phyloP scores from a whole-genome alignment of 306 rosid species.

The Castanea mollissima region DNA sequence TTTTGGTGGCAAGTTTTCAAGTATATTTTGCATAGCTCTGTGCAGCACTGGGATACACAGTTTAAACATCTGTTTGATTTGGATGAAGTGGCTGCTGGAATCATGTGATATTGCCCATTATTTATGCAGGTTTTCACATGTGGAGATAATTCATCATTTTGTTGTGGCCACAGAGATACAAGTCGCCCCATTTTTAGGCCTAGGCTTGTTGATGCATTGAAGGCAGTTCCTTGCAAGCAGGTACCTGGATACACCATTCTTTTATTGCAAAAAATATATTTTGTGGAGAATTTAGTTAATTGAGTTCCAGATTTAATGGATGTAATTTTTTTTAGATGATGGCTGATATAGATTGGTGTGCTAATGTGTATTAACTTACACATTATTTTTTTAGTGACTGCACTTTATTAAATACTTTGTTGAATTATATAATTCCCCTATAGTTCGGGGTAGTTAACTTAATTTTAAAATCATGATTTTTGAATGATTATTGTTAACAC shows the following conservation, averaged over 20 bases:
- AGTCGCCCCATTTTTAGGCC: slow-evolving; percentile 81
- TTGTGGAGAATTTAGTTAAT: not conserved
- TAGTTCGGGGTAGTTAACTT: no score
- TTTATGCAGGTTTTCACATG: slow-evolving; percentile 79
- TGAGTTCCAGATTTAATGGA: not conserved
- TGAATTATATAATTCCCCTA: no score
- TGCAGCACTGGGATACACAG: not conserved
- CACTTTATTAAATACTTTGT: no score
- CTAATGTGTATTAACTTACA: not conserved
- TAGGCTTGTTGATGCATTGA: slow-evolving; percentile 78
- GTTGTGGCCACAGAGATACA: slow-evolving; percentile 89
- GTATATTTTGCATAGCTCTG: not conserved
- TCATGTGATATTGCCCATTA: slow-evolving; percentile 7
- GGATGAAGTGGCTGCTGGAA: not conserved
- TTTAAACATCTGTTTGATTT: not conserved
- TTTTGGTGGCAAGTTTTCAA: not conserved
- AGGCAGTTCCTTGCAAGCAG: slow-evolving; percentile 82
- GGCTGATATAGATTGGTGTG: not conserved
- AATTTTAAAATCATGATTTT: no score
- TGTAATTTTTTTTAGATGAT: not conserved
- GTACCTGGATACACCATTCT: slow-evolving; percentile 29
- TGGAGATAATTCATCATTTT: slow-evolving; percentile 86
- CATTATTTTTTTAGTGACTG: not conserved
- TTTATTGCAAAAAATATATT: not conserved
- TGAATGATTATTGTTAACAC: no score